A percentile compares a stretch with the other conserved stretches of the same genome.
Evolutionary conservation across 2,329 filamentous ascomycete genomes (phyloP).

Genomic region (Phaeomoniella chlamydospora): DNA sequence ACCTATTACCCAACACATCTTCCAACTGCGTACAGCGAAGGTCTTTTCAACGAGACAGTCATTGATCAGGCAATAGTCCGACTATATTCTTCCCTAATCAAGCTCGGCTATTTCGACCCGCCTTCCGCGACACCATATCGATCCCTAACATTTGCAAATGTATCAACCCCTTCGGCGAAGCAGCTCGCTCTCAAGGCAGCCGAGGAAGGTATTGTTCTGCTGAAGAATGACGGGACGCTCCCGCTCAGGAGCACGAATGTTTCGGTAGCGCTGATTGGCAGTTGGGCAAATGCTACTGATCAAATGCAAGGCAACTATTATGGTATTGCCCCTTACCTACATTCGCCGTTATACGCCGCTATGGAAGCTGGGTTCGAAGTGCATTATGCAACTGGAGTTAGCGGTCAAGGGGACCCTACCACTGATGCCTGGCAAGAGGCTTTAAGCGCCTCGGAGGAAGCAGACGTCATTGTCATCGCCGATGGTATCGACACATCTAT

Average conservation of each 20-base stretch:
- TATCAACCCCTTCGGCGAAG: conserved; percentile 39
- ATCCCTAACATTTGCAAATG: conserved; percentile 38
- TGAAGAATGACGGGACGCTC: conserved; percentile 38
- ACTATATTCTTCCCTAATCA: conserved; percentile 34
- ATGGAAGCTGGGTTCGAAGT: conserved; percentile 28
- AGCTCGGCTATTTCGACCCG: conserved; percentile 38
- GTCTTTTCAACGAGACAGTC: conserved; percentile 27
- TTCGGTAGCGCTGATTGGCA: conserved; percentile 35
- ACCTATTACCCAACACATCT: conserved; percentile 32
- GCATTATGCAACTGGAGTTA: conserved; percentile 24
- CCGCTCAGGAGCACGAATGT: conserved; percentile 30
- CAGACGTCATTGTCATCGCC: conserved; percentile 23
- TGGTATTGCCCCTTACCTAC: conserved; percentile 40
- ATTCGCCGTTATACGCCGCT: conserved; percentile 38
- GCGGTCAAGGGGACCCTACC: conserved; percentile 10
- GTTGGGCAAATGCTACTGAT: conserved; percentile 41
- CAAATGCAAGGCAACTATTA: conserved; percentile 47
- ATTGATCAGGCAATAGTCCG: conserved; percentile 32
- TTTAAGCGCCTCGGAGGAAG: conserved; percentile 17
- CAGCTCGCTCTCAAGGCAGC: conserved; percentile 41
- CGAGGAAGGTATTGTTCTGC: conserved; percentile 29
- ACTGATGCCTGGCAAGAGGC: conserved; percentile 18
- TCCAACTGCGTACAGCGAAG: conserved; percentile 26
- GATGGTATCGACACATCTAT: conserved; percentile 27
- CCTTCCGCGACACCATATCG: conserved; percentile 29